Evolutionary conservation across 2,329 filamentous ascomycete genomes (phyloP).

Genomic region (Ascochyta pisi): DNA sequence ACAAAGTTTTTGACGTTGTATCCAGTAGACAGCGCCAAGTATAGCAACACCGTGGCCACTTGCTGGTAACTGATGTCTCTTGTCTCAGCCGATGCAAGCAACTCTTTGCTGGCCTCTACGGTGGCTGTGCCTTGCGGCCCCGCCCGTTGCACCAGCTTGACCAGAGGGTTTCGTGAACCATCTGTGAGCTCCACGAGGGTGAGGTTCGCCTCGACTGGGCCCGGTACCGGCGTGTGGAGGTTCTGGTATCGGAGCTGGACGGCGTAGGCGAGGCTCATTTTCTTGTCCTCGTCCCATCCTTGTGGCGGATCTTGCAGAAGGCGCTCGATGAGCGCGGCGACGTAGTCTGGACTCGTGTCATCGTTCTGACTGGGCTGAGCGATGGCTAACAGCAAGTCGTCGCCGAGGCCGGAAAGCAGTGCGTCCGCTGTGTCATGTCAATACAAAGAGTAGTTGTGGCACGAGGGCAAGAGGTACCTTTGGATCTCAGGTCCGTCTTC

Average conservation of each 20-base stretch:
- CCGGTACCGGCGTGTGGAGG: slow-evolving; percentile 69
- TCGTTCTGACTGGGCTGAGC: slow-evolving; percentile 68
- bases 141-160: slow-evolving; percentile 72
- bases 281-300: slow-evolving; percentile 78
- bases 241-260: slow-evolving; percentile 68
- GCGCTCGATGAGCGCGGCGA: slow-evolving; percentile 82
- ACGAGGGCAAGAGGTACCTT: slow-evolving; percentile 66
- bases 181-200: slow-evolving; percentile 72
- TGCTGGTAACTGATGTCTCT: slow-evolving; percentile 80
- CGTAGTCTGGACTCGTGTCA: slow-evolving; percentile 71
- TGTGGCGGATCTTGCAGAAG: slow-evolving; percentile 87
- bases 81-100: slow-evolving; percentile 62
- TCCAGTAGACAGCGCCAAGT: slow-evolving; percentile 66
- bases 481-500: slow-evolving; percentile 82
- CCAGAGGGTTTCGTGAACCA: slow-evolving; percentile 65
- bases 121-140: slow-evolving; percentile 79
- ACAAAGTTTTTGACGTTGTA: slow-evolving; percentile 74
- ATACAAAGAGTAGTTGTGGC: slow-evolving; percentile 10
- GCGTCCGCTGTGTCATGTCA: slow-evolving; percentile 72
- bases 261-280: slow-evolving; percentile 71
- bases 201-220: slow-evolving; percentile 72
- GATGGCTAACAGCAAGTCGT: slow-evolving; percentile 78
- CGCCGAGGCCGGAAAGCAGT: slow-evolving; percentile 82
- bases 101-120: slow-evolving; percentile 71
- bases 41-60: slow-evolving; percentile 80